phyloP scores from a whole-genome alignment of 495 filamentous ascomycete species.

The Apodospora peruviana region DNA sequence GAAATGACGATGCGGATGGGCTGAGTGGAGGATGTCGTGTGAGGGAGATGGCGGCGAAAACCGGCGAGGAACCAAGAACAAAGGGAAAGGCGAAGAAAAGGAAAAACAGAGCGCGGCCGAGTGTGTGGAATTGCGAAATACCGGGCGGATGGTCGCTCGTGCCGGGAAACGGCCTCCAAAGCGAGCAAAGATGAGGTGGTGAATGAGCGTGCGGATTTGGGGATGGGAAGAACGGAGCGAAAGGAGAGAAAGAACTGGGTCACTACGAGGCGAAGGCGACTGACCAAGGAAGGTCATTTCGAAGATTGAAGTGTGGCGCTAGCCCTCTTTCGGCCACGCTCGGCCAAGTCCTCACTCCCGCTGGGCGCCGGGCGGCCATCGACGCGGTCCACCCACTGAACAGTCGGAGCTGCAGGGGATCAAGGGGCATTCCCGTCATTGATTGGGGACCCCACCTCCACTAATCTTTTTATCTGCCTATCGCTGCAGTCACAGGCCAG shows the following conservation, averaged over 20 bases:
- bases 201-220: neutral
- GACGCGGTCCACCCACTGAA: too few relatives aligned
- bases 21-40: neutral
- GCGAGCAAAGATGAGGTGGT: too few relatives aligned
- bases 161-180: constrained; percentile 4
- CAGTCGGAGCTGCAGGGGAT: too few relatives aligned
- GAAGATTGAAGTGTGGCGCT: constrained; percentile 19
- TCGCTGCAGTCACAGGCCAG: too few relatives aligned
- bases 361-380: too few relatives aligned
- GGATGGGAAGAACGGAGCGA: neutral
- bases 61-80: constrained; percentile 20
- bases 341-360: too few relatives aligned
- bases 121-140: constrained; percentile 30
- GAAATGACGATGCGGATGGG: constrained; percentile 12
- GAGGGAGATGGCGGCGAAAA: constrained; percentile 14
- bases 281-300: constrained; percentile 20
- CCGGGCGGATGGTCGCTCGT: constrained; percentile 19
- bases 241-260: neutral
- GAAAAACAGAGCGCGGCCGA: constrained; percentile 18
- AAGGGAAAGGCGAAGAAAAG: constrained; percentile 27
- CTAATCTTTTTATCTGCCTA: too few relatives aligned
- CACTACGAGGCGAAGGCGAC: neutral
- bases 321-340: constrained; percentile 4
- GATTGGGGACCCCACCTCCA: too few relatives aligned
- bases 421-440: too few relatives aligned